Evolutionary conservation across 768 basidiomycete genomes (phyloP), one percentile per base, ranked within the genome.

Genomic region (Rhizopogon vesiculosus): DNA sequence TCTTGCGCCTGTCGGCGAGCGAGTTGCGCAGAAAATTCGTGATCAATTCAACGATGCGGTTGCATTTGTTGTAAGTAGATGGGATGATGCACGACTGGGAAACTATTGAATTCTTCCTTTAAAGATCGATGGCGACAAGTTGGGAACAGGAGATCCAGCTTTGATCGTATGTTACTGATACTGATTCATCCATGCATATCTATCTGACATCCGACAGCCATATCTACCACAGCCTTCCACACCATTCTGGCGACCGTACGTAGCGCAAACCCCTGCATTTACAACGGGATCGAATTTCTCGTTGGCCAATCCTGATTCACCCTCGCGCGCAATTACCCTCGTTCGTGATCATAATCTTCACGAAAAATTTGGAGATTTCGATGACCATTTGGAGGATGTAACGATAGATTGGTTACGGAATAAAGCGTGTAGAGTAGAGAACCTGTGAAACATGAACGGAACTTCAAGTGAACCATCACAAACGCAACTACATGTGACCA

Each of bases 301-400:
- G 56, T 68, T 91, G 41, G 66, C 70, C 2, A 74, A 78, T 13
- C 58, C 76, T 0, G 73, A 74, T 35, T 62, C 78, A 3, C 83
- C 85, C 0, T 59, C 64, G 5, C 75, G 73, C 10, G 82, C 85
- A 1, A 65, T 81, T 13, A 61, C 67, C 3, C 71, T 83, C 1
- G 82, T 87, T 15, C 75, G 72, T 40, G 77, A 83, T 43, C 64
- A 72, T 42, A 73, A 72, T n/a, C 67, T 76, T 51, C 84, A 87
- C 55, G 70, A 76, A 55, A 73, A 77, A 45, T 84, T 92, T 55
- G 86, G 84, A 4, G 90, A 92, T 66, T 91, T 91, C 58, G 90
- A 92, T 56, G 90, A 91, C 61, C 87, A 91, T 70, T 68, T 91
- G 45, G 90, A 90, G 69, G 84, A 90, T 67, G 84, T 85, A 46